These are phyloP conservation scores for Akanthomyces lecanii DNA, from an alignment of 2,329 filamentous ascomycete species.

Conservation along the genomic window DNA sequence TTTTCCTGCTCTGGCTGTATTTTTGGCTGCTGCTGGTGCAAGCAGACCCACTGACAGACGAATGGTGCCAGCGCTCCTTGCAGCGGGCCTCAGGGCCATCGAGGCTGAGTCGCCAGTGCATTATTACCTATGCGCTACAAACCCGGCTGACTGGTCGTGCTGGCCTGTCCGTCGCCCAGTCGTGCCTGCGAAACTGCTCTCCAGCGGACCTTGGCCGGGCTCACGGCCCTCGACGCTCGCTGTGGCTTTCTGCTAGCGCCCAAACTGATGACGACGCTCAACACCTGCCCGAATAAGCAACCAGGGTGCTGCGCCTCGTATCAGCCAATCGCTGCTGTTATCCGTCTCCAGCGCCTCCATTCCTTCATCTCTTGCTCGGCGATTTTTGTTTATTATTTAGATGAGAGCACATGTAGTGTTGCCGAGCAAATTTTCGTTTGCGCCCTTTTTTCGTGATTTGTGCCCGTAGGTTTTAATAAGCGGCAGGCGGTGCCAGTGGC, in stretches of 20 bases:
- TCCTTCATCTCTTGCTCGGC: not conserved
- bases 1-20: slow-evolving; percentile 11
- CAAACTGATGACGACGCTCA: slow-evolving; percentile 12
- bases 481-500: no score
- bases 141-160: not conserved
- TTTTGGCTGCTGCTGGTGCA: no score
- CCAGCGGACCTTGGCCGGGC: not conserved
- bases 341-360: not conserved
- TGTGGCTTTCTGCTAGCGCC: not conserved
- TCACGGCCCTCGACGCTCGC: not conserved
- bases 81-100: not conserved
- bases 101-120: not conserved
- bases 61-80: not conserved
- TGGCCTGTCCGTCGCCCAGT: no score
- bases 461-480: no score
- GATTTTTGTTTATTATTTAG: not conserved
- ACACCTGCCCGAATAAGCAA: slow-evolving; percentile 5
- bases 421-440: no score
- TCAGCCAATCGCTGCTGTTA: slow-evolving; percentile 1
- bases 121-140: not conserved
- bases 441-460: not conserved
- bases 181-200: not conserved
- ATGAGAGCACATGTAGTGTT: no score
- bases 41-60: no score
- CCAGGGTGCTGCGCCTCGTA: slow-evolving; percentile 9